Evolutionary conservation across 106 monocot species (phyloP), one percentile per base, ranked within the genome.

Genomic region (Amphibolis antarctica): DNA sequence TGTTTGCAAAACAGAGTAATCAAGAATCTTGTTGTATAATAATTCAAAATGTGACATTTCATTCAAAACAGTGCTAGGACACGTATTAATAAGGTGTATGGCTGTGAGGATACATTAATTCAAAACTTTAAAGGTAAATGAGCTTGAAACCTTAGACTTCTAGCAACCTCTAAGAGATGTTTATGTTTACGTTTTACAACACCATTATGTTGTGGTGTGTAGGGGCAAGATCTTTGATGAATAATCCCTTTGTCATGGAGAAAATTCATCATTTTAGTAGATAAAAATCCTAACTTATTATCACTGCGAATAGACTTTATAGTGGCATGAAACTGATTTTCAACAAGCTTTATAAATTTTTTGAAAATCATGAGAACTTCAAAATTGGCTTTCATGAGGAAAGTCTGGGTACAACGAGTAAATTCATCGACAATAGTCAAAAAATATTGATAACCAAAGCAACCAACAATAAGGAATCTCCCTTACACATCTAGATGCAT

Each of bases 381-480:
- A 45, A 28, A 28, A 29, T 63, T 67, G 0, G 6, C 0, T 45
- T 42, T 10, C 6, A 77, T 14, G 1, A 55, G 50, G 66, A 25
- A 72, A 22, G 71, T 23, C 66, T 66, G 55, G 20, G 26, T 29
- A 25, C 4, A 67, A 1, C 28, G 52, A 3, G n/a, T 30, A 47
- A 19, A 76, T 48, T 70, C 69, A 69, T 76, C 64, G 10, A 70
- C 18, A 18, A 66, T 30, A 18, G 11, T 28, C 5, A 76, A 13
- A 50, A 64, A 76, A 58, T 70, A 76, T 0, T 23, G 22, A 70
- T 24, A 46, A 21, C 64, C 46, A 46, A 10, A 17, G 43, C 18
- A n/a, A 0, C 25, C 61, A 10, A 21, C 19, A 11, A 12, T 9
- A 12, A 44, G n/a, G 4, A 17, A 42, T 20, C 22, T 49, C 12